Evolutionary conservation across 768 basidiomycete genomes (phyloP).

Genomic region (Gymnopilus junonius): DNA sequence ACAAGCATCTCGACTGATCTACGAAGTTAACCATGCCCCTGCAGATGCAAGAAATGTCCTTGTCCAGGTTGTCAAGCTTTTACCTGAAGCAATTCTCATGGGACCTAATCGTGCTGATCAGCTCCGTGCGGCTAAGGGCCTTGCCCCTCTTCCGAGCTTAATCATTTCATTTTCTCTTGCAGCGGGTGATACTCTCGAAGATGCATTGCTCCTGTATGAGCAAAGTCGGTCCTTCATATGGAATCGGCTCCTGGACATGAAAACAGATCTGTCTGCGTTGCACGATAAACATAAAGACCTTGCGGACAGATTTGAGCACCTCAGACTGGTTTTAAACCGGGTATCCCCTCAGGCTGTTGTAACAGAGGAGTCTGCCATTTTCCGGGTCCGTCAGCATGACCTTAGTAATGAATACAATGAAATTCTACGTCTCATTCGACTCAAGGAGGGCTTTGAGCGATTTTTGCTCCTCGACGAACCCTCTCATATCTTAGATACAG

Average conservation of each 20-base stretch:
- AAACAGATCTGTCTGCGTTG: constrained; percentile 1
- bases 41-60: background rate
- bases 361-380: background rate
- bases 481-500: background rate
- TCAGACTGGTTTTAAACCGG: background rate
- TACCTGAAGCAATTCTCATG: constrained; percentile 6
- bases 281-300: constrained; percentile 1
- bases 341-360: background rate
- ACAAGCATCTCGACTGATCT: constrained; percentile 1
- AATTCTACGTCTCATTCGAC: background rate
- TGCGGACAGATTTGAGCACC: background rate
- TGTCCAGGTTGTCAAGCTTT: background rate
- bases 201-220: background rate
- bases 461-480: constrained; percentile 14
- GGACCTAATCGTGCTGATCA: constrained; percentile 5
- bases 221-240: constrained; percentile 5
- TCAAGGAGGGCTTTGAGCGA: constrained; percentile 15
- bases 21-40: constrained; percentile 1
- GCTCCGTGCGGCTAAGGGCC: background rate
- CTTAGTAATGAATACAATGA: constrained; percentile 4
- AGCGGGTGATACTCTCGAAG: constrained; percentile 1
- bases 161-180: constrained; percentile 4
- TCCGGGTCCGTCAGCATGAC: background rate
- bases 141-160: background rate
- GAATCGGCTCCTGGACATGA: constrained; percentile 8